phyloP scores from a whole-genome alignment of 805 yeast species.

The Millerozyma miso region DNA sequence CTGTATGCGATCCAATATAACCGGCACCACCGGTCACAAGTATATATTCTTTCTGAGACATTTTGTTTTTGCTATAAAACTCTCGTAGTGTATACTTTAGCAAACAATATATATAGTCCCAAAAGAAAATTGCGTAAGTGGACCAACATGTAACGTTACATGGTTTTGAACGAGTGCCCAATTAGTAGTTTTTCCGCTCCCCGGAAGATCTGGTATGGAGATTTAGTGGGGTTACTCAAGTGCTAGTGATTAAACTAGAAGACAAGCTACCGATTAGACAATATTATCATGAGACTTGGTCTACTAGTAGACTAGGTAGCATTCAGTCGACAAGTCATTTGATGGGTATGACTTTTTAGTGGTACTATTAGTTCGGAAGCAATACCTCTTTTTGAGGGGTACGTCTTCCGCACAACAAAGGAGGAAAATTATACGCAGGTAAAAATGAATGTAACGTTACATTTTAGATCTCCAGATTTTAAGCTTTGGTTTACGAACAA shows the following conservation, averaged over 20 bases:
- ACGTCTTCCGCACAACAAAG: background rate
- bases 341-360: too few species aligned
- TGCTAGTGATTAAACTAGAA: too few species aligned
- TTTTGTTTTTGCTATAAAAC: background rate
- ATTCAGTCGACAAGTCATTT: too few species aligned
- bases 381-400: too few species aligned
- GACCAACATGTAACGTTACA: slow-evolving; percentile 4
- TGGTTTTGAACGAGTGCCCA: slow-evolving; percentile 1
- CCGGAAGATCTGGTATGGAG: background rate
- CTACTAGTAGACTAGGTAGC: too few species aligned
- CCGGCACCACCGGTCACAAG: slow-evolving; percentile 87
- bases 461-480: background rate
- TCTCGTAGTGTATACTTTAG: too few species aligned
- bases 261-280: too few species aligned
- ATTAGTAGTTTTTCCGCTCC: background rate
- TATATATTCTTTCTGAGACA: slow-evolving; percentile 30
- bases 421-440: background rate
- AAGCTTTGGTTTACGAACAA: background rate
- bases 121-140: background rate
- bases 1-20: slow-evolving; percentile 81
- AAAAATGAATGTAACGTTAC: slow-evolving; percentile 9
- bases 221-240: background rate
- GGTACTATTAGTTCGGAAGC: too few species aligned
- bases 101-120: slow-evolving; percentile 1
- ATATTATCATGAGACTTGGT: too few species aligned